Percentiles rank a stretch among this genome's conserved stretches.
Evolutionary conservation across 1,139 yeast genomes (phyloP).

Genomic region (Lizanozyma gosingica): DNA sequence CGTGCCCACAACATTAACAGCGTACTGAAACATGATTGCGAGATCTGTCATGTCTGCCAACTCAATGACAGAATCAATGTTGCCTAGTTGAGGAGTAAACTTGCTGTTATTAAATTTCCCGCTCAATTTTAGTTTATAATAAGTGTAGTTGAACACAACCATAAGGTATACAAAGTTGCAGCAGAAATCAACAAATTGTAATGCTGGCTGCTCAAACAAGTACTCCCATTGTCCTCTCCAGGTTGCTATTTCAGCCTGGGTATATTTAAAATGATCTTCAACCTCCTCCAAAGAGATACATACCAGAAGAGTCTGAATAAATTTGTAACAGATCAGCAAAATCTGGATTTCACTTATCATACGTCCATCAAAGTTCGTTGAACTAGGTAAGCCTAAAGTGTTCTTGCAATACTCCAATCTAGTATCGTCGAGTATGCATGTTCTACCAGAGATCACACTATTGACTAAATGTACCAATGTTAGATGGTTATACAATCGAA

Average conservation of each 20-base stretch:
- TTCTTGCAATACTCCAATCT: slow-evolving; percentile 56
- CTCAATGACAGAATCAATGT: background rate
- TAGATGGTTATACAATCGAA: slow-evolving; percentile 66
- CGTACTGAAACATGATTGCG: slow-evolving; percentile 19
- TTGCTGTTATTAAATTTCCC: background rate
- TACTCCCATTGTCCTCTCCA: slow-evolving; percentile 74
- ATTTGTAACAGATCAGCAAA: slow-evolving; percentile 53
- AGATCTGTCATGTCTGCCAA: background rate
- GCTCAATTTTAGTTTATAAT: too few species aligned
- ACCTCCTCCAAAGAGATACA: slow-evolving; percentile 17
- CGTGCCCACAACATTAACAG: slow-evolving; percentile 35
- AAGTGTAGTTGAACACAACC: slow-evolving; percentile 24
- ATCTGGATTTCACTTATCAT: slow-evolving; percentile 75
- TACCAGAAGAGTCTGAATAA: slow-evolving; percentile 31
- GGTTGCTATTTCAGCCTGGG: slow-evolving; percentile 29
- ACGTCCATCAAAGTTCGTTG: slow-evolving; percentile 76
- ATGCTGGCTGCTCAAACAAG: slow-evolving; percentile 61
- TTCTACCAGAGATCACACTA: slow-evolving; percentile 64
- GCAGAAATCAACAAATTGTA: slow-evolving; percentile 70
- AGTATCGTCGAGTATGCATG: slow-evolving; percentile 63
- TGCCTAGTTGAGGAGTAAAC: background rate
- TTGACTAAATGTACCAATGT: slow-evolving; percentile 61
- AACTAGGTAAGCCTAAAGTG: slow-evolving; percentile 49
- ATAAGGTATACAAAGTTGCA: slow-evolving; percentile 57
- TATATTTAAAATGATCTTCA: slow-evolving; percentile 16